Percentiles rank a stretch among this genome's conserved stretches.
Conservation (phyloP, 2,329 filamentous ascomycete genomes). For the Talaromyces islandicus region DNA sequence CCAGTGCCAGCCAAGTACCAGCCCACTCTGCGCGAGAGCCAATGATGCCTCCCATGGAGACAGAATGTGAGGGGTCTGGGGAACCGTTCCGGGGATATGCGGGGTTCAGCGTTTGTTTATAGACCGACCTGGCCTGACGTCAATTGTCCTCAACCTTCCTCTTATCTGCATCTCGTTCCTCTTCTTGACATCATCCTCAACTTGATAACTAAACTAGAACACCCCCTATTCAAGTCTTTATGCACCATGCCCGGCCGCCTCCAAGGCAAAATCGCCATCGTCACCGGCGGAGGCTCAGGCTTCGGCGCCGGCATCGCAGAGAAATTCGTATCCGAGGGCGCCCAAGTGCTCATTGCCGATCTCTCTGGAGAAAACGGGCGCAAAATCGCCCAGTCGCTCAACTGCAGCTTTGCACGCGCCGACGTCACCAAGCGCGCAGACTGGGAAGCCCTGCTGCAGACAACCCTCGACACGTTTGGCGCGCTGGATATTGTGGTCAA, state of each 20-base stretch:
- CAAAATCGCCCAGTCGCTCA: constrained; percentile 15
- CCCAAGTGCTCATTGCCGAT: constrained; percentile 31
- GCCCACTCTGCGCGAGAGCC: background rate
- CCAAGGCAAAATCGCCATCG: constrained; percentile 33
- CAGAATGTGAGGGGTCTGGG: background rate
- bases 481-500: constrained; percentile 39
- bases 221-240: background rate
- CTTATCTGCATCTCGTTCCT: background rate
- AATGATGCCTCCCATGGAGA: background rate
- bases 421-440: constrained; percentile 24
- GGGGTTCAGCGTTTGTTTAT: background rate
- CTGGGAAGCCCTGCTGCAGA: constrained; percentile 20
- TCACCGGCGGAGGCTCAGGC: constrained; percentile 32
- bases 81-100: background rate
- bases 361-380: constrained; percentile 23
- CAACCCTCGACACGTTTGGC: constrained; percentile 13
- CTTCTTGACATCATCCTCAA: background rate
- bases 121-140: background rate
- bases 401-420: constrained; percentile 18
- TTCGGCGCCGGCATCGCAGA: constrained; percentile 31
- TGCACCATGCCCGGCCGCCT: background rate
- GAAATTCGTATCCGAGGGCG: constrained; percentile 29
- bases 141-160: background rate
- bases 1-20: background rate
- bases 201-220: background rate